Conservation (phyloP, 805 yeast species). For the Wickerhamomyces silvicola region DNA sequence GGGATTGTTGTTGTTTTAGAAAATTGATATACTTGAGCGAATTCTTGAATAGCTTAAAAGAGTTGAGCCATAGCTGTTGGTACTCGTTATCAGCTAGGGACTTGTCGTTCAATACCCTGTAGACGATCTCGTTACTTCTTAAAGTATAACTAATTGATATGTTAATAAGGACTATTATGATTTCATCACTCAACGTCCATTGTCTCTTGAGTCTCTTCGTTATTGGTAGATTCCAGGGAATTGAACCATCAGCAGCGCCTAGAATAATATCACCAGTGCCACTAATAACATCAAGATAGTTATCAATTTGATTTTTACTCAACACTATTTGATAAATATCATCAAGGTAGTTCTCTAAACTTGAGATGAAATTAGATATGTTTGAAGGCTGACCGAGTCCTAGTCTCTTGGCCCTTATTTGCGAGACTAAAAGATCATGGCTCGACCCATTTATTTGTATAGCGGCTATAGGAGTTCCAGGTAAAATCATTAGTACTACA, state of each 20-base stretch:
- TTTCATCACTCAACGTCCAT: constrained; percentile 18
- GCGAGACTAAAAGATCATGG: no score
- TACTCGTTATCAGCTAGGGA: constrained; percentile 2
- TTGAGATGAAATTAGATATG: constrained; percentile 5
- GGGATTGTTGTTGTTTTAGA: background rate
- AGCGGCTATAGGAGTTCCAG: no score
- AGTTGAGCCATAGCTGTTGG: constrained; percentile 11
- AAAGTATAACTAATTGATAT: constrained; percentile 6
- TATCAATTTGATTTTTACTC: background rate
- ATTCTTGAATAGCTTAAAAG: constrained; percentile 15
- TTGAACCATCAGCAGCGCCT: background rate
- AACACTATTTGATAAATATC: constrained; percentile 1
- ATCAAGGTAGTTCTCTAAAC: constrained; percentile 8
- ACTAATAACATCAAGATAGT: background rate
- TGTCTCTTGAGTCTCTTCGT: background rate
- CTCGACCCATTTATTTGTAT: no score
- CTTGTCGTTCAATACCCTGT: no score
- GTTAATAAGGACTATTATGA: constrained; percentile 10
- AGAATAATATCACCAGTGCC: background rate
- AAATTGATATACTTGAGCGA: constrained; percentile 12
- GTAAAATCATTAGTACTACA: no score
- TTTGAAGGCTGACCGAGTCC: background rate
- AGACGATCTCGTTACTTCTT: constrained; percentile 13
- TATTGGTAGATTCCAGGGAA: constrained; percentile 15
- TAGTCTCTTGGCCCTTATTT: background rate